Evolutionary conservation across 75 land plant genomes (phyloP).

Genomic region (Larix kaempferi): DNA sequence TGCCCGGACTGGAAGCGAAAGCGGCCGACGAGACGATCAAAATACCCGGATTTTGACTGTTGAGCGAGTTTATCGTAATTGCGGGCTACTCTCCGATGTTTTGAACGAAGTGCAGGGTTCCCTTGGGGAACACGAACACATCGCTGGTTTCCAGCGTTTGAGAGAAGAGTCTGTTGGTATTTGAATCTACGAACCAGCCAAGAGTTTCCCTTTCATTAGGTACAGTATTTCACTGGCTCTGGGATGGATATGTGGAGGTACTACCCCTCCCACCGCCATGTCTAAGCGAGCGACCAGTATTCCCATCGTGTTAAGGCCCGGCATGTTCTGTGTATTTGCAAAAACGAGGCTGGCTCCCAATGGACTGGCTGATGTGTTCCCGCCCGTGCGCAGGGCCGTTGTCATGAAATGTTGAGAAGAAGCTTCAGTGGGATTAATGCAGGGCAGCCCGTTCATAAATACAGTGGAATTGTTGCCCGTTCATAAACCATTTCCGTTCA

Average conservation of each 20-base stretch:
- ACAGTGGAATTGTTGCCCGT: background rate
- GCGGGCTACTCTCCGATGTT: constrained; percentile 18
- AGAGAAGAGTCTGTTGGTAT: constrained; percentile 18
- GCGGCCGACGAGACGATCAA: background rate
- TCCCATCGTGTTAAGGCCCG: constrained; percentile 39
- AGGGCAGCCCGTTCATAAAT: constrained; percentile 14
- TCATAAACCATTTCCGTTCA: too few relatives aligned
- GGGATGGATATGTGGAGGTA: constrained; percentile 38
- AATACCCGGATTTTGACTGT: background rate
- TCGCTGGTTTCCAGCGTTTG: constrained; percentile 17
- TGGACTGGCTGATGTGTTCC: background rate
- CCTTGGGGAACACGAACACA: constrained; percentile 32
- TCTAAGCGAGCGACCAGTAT: constrained; percentile 21
- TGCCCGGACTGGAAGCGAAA: background rate
- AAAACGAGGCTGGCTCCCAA: background rate
- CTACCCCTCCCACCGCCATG: constrained; percentile 21
- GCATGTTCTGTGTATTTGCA: background rate
- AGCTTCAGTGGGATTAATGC: background rate
- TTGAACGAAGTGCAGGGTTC: constrained; percentile 26
- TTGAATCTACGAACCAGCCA: constrained; percentile 17
- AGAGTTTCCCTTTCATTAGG: constrained; percentile 21
- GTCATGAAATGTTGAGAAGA: constrained; percentile 9
- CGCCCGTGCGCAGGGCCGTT: background rate
- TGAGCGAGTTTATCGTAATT: background rate
- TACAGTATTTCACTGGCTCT: constrained; percentile 31